phyloP scores from a whole-genome alignment of 352 stramenopile genomes.

The Pythium periplocum region DNA sequence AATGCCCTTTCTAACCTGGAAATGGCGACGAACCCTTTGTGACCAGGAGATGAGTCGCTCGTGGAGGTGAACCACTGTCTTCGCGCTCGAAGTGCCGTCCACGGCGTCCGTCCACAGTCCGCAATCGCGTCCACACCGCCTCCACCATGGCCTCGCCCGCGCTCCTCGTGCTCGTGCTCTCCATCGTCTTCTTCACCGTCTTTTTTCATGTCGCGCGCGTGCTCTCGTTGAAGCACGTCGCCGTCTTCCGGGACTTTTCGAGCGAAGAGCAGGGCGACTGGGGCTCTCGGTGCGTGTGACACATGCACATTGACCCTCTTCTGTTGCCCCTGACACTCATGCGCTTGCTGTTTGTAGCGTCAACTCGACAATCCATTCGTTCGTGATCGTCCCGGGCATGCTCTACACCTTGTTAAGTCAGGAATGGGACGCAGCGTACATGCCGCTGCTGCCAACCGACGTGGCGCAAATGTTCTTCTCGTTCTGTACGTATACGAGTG shows the following conservation, averaged over 20 bases:
- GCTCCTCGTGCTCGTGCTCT: slow-evolving; percentile 41
- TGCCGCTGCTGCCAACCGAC: slow-evolving; percentile 47
- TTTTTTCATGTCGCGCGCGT: slow-evolving; percentile 45
- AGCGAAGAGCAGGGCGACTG: slow-evolving; percentile 67
- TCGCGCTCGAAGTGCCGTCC: too few relatives aligned
- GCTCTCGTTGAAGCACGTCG: slow-evolving; percentile 51
- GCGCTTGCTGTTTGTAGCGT: slow-evolving; percentile 26
- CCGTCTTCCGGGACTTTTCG: slow-evolving; percentile 69
- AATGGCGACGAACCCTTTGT: too few relatives aligned
- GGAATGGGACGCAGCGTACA: slow-evolving; percentile 55
- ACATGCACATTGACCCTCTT: not conserved
- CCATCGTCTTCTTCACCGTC: slow-evolving; percentile 49
- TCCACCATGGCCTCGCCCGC: slow-evolving; percentile 17
- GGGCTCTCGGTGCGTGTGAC: slow-evolving; percentile 54
- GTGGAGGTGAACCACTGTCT: too few relatives aligned
- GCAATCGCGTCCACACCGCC: too few relatives aligned
- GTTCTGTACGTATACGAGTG: slow-evolving; percentile 45
- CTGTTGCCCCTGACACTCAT: too few relatives aligned
- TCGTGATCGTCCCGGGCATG: slow-evolving; percentile 59
- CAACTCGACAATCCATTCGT: slow-evolving; percentile 75
- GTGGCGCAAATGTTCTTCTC: slow-evolving; percentile 64
- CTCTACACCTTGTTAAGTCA: slow-evolving; percentile 54
- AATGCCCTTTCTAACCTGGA: too few relatives aligned
- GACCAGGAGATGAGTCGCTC: too few relatives aligned
- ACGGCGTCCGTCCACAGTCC: too few relatives aligned